Base-by-base conservation (phyloP, 495 filamentous ascomycete species). In the Cudoniella acicularis region DNA sequence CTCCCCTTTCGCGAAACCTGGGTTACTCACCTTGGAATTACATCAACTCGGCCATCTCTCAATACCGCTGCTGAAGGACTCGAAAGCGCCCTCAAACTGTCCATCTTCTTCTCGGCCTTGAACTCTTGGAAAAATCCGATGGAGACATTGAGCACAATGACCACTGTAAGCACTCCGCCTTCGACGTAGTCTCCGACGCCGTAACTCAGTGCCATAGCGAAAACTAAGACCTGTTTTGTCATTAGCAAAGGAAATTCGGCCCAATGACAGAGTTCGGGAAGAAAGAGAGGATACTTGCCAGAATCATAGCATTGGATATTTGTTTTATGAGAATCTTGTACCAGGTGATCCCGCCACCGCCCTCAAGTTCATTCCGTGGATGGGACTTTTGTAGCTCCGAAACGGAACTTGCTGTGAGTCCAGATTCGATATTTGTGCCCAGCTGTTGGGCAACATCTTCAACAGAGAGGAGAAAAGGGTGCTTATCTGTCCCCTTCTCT, bases 181-280 rank as follows among this genome's bases (percentile, higher is more conserved):
- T 96, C 91, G 54, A 96, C 85, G 64, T 84, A 93, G 62, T 92
- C 89, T 26, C 77, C 70, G 41, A 95, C 87, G 52, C 82, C 88
- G 66, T 91, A 95, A 63, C 87, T 90, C 40, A 96, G 75, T 30
- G 79, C 84, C 89, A 94, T 94, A 59, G 89, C 91, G 50, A 95
- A 79, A 27, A 94, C 80, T 21, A 96, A 78, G 36, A 96, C 88
- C 86, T 90, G 56, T 10, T 16, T 25, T 18, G 51, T 62, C 24
- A 61, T 63, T 49, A 67, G 24, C 60, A 61, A 36, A 13, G 60
- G 22, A 11, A 20, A n/a, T n/a, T n/a, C n/a, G n/a, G n/a, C n/a
- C n/a, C n/a, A n/a, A n/a, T n/a, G n/a, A n/a, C n/a, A n/a, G n/a
- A n/a, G n/a, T n/a, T n/a, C n/a, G n/a, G n/a, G 27, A 11, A 26